These are phyloP conservation scores for Sarocladiaceae sp. DNA, from an alignment of 2,329 filamentous ascomycete genomes.

Conservation along the genomic window DNA sequence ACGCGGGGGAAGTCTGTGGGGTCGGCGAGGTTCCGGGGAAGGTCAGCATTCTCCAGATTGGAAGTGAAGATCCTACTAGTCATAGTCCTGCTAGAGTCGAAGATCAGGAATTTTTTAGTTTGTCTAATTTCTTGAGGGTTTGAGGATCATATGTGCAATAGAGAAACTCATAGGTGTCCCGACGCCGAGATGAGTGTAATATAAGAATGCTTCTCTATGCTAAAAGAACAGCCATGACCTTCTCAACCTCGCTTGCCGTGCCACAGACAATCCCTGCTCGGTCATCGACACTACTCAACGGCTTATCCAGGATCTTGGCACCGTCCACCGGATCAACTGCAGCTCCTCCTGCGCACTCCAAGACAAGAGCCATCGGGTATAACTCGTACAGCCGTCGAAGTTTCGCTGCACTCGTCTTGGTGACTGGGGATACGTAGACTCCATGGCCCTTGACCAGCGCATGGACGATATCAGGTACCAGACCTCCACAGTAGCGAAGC, in stretches of 20 bases:
- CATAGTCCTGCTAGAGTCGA: too few relatives aligned
- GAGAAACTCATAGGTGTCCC: too few relatives aligned
- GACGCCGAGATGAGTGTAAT: too few relatives aligned
- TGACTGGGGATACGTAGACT: conserved; percentile 53
- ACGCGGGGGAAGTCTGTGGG: too few relatives aligned
- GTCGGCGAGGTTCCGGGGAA: background rate
- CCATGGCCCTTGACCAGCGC: conserved; percentile 55
- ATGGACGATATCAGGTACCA: conserved; percentile 57
- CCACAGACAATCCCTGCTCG: conserved; percentile 45
- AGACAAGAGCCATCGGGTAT: conserved; percentile 50
- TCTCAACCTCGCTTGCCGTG: conserved; percentile 40
- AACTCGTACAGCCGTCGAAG: conserved; percentile 53
- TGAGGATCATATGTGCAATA: background rate
- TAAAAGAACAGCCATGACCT: background rate
- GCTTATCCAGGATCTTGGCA: conserved; percentile 30
- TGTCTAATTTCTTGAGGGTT: background rate
- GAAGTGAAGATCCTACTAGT: too few relatives aligned
- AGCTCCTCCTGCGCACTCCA: conserved; percentile 53
- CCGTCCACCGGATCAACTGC: conserved; percentile 45
- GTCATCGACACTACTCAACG: conserved; percentile 38
- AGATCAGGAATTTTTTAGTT: too few relatives aligned
- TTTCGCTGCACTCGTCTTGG: conserved; percentile 45
- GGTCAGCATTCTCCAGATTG: background rate
- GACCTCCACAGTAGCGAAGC: conserved; percentile 52
- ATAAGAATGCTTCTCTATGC: too few relatives aligned